Percentiles rank a stretch among this genome's conserved stretches.
phyloP scores from a whole-genome alignment of 1,284 basidiomycete species.

The Mycena citricolor region DNA sequence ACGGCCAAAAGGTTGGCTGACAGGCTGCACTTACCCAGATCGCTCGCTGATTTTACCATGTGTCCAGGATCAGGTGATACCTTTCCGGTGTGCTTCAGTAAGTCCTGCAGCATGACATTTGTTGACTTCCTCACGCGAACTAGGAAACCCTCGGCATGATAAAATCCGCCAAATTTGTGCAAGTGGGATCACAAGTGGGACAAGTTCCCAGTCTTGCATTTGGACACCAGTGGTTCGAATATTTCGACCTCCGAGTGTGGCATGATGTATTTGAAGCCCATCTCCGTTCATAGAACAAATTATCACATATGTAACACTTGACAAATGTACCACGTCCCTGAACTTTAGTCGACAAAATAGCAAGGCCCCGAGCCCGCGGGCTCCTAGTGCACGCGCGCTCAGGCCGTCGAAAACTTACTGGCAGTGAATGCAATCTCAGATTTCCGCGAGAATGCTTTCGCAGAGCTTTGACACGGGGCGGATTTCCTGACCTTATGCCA shows the following conservation, averaged over 20 bases:
- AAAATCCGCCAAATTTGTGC: conserved; percentile 36
- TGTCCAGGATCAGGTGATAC: conserved; percentile 10
- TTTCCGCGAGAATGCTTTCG: background rate
- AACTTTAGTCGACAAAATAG: background rate
- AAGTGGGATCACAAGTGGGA: conserved; percentile 36
- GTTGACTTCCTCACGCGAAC: too few relatives aligned
- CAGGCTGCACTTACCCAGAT: background rate
- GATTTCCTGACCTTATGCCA: too few relatives aligned
- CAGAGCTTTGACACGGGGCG: too few relatives aligned
- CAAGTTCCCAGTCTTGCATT: conserved; percentile 40
- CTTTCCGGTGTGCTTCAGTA: conserved; percentile 8
- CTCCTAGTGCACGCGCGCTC: too few relatives aligned
- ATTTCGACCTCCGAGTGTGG: conserved; percentile 43
- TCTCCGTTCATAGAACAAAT: conserved; percentile 11
- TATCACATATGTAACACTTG: background rate
- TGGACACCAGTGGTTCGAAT: conserved; percentile 47
- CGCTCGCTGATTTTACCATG: too few relatives aligned
- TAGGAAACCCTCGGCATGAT: too few relatives aligned
- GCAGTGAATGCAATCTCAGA: background rate
- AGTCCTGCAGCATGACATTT: too few relatives aligned
- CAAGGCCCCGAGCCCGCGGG: too few relatives aligned
- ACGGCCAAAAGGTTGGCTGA: conserved; percentile 36
- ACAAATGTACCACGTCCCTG: background rate
- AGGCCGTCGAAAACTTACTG: background rate
- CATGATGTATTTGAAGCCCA: conserved; percentile 36